Evolutionary conservation across 2,329 filamentous ascomycete genomes (phyloP).

Genomic region (Arthrobotrys conoides): DNA sequence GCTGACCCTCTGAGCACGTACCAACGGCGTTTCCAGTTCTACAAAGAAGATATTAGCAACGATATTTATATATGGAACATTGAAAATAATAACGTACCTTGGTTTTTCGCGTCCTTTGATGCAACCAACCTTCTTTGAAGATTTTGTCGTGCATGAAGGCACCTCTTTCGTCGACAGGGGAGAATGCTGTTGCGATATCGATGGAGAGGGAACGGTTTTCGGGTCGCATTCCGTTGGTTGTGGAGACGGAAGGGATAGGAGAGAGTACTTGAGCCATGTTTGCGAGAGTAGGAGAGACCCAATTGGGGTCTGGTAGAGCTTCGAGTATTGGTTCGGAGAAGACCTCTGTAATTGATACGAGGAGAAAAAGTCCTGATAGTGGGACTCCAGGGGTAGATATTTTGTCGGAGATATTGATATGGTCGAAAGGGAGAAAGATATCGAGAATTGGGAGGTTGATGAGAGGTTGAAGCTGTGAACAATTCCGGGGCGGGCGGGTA

Average conservation of each 20-base stretch:
- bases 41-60: constrained; percentile 68
- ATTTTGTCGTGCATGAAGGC: constrained; percentile 97
- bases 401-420: constrained; percentile 34
- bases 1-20: constrained; percentile 91
- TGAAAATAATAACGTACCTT: constrained; percentile 74
- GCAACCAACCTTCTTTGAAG: constrained; percentile 86
- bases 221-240: constrained; percentile 33
- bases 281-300: constrained; percentile 18
- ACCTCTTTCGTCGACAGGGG: constrained; percentile 92
- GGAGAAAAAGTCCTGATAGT: constrained; percentile 55
- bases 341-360: constrained; percentile 55
- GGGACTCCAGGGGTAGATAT: constrained; percentile 49
- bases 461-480: constrained; percentile 4
- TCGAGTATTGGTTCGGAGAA: constrained; percentile 34
- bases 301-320: constrained; percentile 26
- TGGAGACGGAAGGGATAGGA: constrained; percentile 48
- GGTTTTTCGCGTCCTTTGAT: constrained; percentile 92
- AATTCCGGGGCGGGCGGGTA: constrained; percentile 1
- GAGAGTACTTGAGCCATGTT: constrained; percentile 58
- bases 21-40: constrained; percentile 92
- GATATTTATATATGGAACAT: constrained; percentile 20
- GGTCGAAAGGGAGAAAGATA: not conserved
- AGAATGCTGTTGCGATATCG: constrained; percentile 71
- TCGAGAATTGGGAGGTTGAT: constrained; percentile 13
- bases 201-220: constrained; percentile 59